Conservation (phyloP, 306 rosid species). For the Rosa chinensis region DNA sequence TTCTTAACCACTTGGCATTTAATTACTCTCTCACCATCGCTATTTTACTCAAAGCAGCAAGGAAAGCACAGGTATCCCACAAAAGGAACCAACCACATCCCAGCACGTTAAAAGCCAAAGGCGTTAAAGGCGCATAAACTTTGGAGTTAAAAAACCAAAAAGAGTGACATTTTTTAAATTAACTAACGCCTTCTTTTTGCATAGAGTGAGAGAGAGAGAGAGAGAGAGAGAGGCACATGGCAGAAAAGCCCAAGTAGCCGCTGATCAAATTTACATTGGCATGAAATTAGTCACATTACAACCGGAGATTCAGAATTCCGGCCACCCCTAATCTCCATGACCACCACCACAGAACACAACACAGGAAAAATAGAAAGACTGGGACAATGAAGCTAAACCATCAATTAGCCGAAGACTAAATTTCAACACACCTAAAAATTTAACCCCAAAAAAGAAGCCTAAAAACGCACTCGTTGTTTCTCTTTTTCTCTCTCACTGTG, state of each 20-base stretch:
- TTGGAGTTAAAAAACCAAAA: background rate
- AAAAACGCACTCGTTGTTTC: background rate
- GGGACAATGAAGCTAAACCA: constrained; percentile 15
- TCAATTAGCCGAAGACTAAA: constrained; percentile 10
- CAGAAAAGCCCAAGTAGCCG: constrained; percentile 30
- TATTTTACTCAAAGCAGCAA: background rate
- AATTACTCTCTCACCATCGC: background rate
- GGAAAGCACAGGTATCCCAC: background rate
- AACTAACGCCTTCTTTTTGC: background rate
- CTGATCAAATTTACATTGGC: constrained; percentile 37
- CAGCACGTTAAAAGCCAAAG: background rate
- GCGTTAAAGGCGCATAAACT: background rate
- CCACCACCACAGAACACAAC: constrained; percentile 21
- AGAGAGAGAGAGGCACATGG: constrained; percentile 15
- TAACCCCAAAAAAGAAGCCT: background rate
- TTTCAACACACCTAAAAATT: constrained; percentile 10
- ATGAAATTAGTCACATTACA: constrained; percentile 28
- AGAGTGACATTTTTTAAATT: background rate
- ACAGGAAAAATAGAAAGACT: background rate
- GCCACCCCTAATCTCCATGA: background rate
- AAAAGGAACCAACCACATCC: constrained; percentile 11
- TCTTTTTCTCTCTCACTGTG: constrained; percentile 5
- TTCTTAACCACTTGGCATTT: background rate
- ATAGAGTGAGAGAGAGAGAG: constrained; percentile 5
- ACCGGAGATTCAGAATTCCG: background rate